Evolutionary conservation across 2,329 filamentous ascomycete genomes (phyloP).

Genomic region (Leptographium galeiforme): DNA sequence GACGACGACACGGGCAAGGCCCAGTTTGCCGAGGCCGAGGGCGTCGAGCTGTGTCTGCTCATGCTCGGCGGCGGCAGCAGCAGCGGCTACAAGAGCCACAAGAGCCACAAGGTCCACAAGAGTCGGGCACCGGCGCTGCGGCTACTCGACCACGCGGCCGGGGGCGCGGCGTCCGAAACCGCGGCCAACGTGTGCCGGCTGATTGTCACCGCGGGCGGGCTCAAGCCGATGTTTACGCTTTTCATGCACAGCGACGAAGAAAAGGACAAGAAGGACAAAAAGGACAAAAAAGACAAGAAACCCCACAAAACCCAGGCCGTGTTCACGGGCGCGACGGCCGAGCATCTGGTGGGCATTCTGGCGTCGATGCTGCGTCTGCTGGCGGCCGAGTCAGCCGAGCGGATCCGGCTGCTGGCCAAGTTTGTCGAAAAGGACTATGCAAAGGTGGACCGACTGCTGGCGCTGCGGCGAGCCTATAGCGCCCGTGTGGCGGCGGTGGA

Average conservation of each 20-base stretch:
- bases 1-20: conserved; percentile 59
- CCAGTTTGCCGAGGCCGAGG: conserved; percentile 80
- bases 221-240: conserved; percentile 73
- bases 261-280: conserved; percentile 1
- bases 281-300: neutral
- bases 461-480: conserved; percentile 58
- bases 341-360: conserved; percentile 78
- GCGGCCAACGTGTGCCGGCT: conserved; percentile 51
- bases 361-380: conserved; percentile 67
- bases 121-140: conserved; percentile 59
- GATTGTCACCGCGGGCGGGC: conserved; percentile 68
- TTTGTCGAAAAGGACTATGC: conserved; percentile 92
- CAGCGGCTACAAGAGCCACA: conserved; percentile 35
- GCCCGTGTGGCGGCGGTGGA: conserved; percentile 50
- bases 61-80: conserved; percentile 42
- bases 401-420: conserved; percentile 80
- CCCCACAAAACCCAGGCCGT: neutral
- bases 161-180: conserved; percentile 19
- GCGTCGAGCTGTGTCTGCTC: conserved; percentile 78
- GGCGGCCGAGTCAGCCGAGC: conserved; percentile 60
- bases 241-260: conserved; percentile 61
- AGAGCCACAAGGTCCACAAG: conserved; percentile 25
- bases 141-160: conserved; percentile 70
- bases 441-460: conserved; percentile 62
- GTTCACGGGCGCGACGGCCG: conserved; percentile 45